Conservation (phyloP, 345 rosid species). For the Brassica juncea region DNA sequence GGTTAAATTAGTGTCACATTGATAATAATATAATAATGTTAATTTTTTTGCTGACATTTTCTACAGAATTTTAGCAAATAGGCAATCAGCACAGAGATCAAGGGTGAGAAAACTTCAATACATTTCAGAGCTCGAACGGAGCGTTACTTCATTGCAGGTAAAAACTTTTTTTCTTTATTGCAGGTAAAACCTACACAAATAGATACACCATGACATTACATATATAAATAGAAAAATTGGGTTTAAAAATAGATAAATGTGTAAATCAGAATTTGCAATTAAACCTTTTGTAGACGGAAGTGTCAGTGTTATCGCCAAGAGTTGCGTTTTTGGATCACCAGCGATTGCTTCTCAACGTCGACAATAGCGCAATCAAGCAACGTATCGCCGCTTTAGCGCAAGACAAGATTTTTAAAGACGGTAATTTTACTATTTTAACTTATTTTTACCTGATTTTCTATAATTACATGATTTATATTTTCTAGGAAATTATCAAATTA, state of each 20-base stretch:
- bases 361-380: constrained; percentile 89
- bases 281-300: constrained; percentile 64
- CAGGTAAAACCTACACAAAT: no score
- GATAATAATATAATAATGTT: constrained; percentile 47
- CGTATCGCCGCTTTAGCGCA: constrained; percentile 90
- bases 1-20: constrained; percentile 73
- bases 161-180: no score
- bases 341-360: constrained; percentile 80
- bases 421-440: constrained; percentile 39
- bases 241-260: background rate
- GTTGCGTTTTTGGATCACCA: constrained; percentile 92
- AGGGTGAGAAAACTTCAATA: constrained; percentile 90
- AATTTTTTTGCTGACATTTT: background rate
- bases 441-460: background rate
- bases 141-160: constrained; percentile 84
- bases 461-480: background rate
- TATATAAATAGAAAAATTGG: no score
- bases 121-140: constrained; percentile 92
- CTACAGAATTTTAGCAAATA: constrained; percentile 64
- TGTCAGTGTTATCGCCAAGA: constrained; percentile 84
- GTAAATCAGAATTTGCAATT: background rate
- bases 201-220: background rate
- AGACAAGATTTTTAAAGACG: constrained; percentile 94
- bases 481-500: background rate
- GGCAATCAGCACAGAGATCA: constrained; percentile 95